These are phyloP conservation scores for Podaxis mareebaensis DNA, from an alignment of 768 basidiomycete genomes.

Conservation along the genomic window DNA sequence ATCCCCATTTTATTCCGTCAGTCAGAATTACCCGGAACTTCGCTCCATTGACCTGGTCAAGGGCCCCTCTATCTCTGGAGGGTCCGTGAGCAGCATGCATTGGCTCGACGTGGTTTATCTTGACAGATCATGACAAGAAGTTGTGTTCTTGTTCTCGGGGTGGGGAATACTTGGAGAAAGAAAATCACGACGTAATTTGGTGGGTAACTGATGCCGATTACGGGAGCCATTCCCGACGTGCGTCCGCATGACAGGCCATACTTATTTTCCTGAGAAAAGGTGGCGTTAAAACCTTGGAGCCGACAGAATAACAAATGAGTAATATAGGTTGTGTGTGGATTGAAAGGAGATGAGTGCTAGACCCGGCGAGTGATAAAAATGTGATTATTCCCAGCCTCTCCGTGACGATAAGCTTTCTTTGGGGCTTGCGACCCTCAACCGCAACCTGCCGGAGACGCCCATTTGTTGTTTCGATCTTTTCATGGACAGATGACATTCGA, in stretches of 20 bases:
- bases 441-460: constrained; percentile 2
- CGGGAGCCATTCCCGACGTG: constrained; percentile 7
- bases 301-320: background rate
- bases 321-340: background rate
- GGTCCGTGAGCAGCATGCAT: background rate
- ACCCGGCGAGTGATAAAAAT: background rate
- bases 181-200: background rate
- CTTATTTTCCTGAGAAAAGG: background rate
- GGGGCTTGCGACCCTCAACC: background rate
- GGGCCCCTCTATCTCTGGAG: background rate
- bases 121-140: constrained; percentile 16
- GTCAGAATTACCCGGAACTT: background rate
- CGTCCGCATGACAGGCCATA: constrained; percentile 5
- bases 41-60: background rate
- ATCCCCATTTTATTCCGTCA: background rate
- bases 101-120: background rate
- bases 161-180: background rate
- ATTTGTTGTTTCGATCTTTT: background rate
- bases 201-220: constrained; percentile 7
- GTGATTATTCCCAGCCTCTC: background rate
- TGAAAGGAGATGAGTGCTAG: background rate
- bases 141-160: background rate
- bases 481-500: constrained; percentile 6
- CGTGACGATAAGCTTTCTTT: background rate
- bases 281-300: constrained; percentile 9